Evolutionary conservation across 495 filamentous ascomycete genomes (phyloP), one percentile per base, ranked within the genome.

Genomic region (Platismatia glauca): DNA sequence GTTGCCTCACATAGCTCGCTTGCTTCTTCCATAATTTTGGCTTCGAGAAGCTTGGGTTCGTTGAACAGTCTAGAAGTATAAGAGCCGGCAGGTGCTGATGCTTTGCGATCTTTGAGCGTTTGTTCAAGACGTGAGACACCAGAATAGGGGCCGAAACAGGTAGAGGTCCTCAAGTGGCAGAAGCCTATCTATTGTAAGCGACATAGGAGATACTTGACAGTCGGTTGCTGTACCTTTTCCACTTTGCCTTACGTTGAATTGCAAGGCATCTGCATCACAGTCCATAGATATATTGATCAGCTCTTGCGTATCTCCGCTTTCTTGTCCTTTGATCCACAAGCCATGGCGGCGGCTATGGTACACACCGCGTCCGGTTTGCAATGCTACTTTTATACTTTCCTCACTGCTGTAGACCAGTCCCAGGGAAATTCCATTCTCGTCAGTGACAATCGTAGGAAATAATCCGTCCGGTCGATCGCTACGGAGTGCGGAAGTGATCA

Each of bases 11-110:
- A 97, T 35, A 98, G 77, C 75, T 98, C 94, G 64, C 90, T 87
- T 4, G 94, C 94, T 72, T 98, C 94, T 74, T 98, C 94, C 87
- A 96, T 94, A 48, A 98, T 96, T 79, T 98, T 98, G 4, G 94
- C 95, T 39, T 88, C 81, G 20, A 95, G 77, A 24, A 97, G 82
- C 74, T 94, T 90, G 61, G 89, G 83, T 61, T 97, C 95, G 33
- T 86, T 89, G 78, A 97, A 98, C 12, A 98, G 77, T 22, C 94
- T 79, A 38, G 90, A 89, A 18, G 94, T 98, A 72, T 98, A 98
- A 20, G 94, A 97, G 1, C 91, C 93, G 62, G 80, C 81, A 4
- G 92, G 93, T 0, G 94, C 91, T 13, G 86, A 87, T 7, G 76
- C 74, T 71, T 95, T 96, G 64, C 94, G 84, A 11, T 82, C 82